phyloP scores from a whole-genome alignment of 1,284 basidiomycete species.

The Fomitopsis schrenkii region DNA sequence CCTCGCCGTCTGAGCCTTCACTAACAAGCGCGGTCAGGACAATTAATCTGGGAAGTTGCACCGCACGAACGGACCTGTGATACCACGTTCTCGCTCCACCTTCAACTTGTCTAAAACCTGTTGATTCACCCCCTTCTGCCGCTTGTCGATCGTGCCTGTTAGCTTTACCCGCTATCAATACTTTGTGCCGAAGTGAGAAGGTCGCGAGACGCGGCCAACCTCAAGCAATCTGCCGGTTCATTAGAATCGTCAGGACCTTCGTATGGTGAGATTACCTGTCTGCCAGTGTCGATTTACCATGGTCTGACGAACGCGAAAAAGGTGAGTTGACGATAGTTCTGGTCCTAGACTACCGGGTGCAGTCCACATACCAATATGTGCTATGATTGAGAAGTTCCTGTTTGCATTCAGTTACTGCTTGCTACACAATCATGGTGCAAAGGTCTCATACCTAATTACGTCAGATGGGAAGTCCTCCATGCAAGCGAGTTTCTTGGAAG shows the following conservation, averaged over 20 bases:
- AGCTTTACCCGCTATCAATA: constrained; percentile 42
- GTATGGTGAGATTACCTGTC: constrained; percentile 50
- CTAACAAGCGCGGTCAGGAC: constrained; percentile 31
- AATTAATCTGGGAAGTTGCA: background rate
- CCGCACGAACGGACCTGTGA: constrained; percentile 60
- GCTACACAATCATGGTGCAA: background rate
- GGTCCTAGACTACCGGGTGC: background rate
- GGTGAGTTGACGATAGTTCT: background rate
- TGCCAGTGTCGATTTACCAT: constrained; percentile 91
- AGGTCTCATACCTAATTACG: constrained; percentile 59
- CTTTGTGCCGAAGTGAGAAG: background rate
- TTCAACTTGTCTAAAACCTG: constrained; percentile 96
- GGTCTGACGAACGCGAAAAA: constrained; percentile 45
- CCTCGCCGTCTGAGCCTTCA: constrained; percentile 92
- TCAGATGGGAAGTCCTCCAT: constrained; percentile 76
- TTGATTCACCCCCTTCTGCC: constrained; percentile 64
- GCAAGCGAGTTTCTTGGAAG: constrained; percentile 31
- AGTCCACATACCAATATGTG: constrained; percentile 72
- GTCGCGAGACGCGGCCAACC: constrained; percentile 32
- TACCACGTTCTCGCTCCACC: constrained; percentile 93
- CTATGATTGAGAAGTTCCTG: constrained; percentile 94
- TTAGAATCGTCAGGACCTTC: background rate
- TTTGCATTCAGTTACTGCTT: background rate
- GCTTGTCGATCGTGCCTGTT: constrained; percentile 80
- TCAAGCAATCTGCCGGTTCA: constrained; percentile 54